Evolutionary conservation across 345 rosid genomes (phyloP), one percentile per base, ranked within the genome.

Genomic region (Iberis pinnata): DNA sequence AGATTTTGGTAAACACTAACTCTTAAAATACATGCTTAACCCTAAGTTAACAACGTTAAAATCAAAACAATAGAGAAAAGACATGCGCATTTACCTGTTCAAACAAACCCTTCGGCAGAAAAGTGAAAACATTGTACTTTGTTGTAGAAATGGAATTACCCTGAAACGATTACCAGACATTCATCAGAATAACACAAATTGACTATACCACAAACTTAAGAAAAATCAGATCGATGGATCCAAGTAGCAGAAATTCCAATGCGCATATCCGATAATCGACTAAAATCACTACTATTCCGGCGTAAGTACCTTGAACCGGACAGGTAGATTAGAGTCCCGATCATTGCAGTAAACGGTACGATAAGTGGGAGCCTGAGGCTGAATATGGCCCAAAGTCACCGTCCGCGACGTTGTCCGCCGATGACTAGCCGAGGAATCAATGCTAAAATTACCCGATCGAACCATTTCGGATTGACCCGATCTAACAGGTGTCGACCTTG

Each of bases 331-430:
- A 73, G 97, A 88, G 12, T 88, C 99, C 19, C 95, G 92, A 64
- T 93, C 96, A 64, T 93, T 93, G 69, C 99, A 88, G 71, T 56
- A 79, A 67, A 93, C 76, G 68, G 95, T 93, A 40, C 99, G 97
- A 49, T 78, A 66, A 70, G 72, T 62, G 8, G 99, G 99, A n/a
- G 99, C 89, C 79, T 88, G 99, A 8, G 99, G 96, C 73, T 86
- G 99, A 47, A 93, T 81, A 19, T 81, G 81, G 33, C 99, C 99
- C 24, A 88, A 86, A 58, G 88, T 82, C 29, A 84, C 92, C 70
- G 96, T 85, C 11, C 83, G 78, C 27, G 88, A 67, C 40, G 77
- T 32, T 14, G 68, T 24, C 11, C 76, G 74, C 4, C 69, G 69
- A 53, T 69, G 83, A 51, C 56, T 72, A 47, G 72, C 66, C 20